A percentile compares a stretch with the other conserved stretches of the same genome.
These are phyloP conservation scores for Neoarthrinium moseri DNA, from an alignment of 2,329 filamentous ascomycete genomes.

Conservation along the genomic window DNA sequence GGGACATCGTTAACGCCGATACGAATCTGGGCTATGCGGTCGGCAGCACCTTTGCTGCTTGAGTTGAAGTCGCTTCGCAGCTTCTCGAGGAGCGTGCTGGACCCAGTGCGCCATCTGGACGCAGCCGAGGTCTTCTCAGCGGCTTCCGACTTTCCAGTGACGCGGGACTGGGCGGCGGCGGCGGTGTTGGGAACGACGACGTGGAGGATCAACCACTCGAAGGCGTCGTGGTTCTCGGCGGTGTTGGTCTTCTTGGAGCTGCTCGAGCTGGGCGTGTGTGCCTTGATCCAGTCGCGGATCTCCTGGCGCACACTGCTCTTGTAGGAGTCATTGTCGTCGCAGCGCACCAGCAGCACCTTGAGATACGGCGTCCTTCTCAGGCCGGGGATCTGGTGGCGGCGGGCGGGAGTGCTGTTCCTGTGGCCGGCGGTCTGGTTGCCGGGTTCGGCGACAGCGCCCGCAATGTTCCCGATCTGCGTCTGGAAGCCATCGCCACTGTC, in stretches of 20 bases:
- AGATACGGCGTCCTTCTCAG: slow-evolving; percentile 90
- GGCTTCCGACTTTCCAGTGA: slow-evolving; percentile 47
- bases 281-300: slow-evolving; percentile 88
- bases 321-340: slow-evolving; percentile 94
- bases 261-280: slow-evolving; percentile 61
- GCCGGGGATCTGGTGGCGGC: slow-evolving; percentile 93
- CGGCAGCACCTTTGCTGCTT: slow-evolving; percentile 64
- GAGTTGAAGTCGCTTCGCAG: slow-evolving; percentile 87
- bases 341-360: slow-evolving; percentile 84
- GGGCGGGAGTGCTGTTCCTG: slow-evolving; percentile 42
- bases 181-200: slow-evolving; percentile 85
- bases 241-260: slow-evolving; percentile 59
- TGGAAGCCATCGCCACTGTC: slow-evolving; percentile 66
- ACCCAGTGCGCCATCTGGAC: slow-evolving; percentile 76
- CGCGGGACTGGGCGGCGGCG: slow-evolving; percentile 75
- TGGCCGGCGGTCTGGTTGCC: slow-evolving; percentile 29
- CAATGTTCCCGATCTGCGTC: slow-evolving; percentile 42
- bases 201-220: slow-evolving; percentile 92
- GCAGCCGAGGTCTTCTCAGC: slow-evolving; percentile 59
- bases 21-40: slow-evolving; percentile 83
- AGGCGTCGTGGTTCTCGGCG: slow-evolving; percentile 93
- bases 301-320: slow-evolving; percentile 75
- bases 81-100: slow-evolving; percentile 85
- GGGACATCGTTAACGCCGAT: slow-evolving; percentile 70
- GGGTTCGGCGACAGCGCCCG: slow-evolving; percentile 38